Percentiles rank a stretch among this genome's conserved stretches.
Conservation (phyloP, 2,329 filamentous ascomycete species). For the Colletotrichum lindemuthianum region DNA sequence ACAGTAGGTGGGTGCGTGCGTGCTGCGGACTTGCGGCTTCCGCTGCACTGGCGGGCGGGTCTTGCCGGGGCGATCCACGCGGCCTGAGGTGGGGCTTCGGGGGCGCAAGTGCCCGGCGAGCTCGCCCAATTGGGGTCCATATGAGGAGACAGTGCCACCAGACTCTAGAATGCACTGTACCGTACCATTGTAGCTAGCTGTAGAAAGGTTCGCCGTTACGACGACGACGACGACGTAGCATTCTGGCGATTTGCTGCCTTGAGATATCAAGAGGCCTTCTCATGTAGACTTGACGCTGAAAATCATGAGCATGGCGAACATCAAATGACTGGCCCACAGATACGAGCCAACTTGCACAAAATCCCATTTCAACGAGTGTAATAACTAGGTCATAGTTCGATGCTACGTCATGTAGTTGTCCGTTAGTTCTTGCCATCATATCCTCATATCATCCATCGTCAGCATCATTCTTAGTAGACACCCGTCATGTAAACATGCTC, state of each 20-base stretch:
- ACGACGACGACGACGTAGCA: not conserved
- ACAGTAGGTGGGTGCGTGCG: no score
- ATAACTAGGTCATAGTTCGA: no score
- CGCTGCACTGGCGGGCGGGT: slow-evolving; percentile 4
- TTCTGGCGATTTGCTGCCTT: no score
- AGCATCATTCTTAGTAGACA: slow-evolving; percentile 35
- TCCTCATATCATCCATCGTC: not conserved
- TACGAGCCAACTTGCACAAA: no score
- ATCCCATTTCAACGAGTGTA: no score
- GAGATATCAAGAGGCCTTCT: not conserved
- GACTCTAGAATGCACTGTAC: not conserved
- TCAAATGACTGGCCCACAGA: no score
- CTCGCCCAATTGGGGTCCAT: slow-evolving; percentile 5
- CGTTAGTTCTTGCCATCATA: not conserved
- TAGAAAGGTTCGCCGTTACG: not conserved
- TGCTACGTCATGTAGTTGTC: not conserved
- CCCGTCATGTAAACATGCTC: slow-evolving; percentile 55
- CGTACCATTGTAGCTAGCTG: not conserved
- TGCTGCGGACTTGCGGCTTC: no score
- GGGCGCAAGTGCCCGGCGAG: slow-evolving; percentile 1
- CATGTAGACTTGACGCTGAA: no score
- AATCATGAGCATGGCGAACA: no score
- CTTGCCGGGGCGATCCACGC: slow-evolving; percentile 30
- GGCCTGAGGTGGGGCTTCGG: not conserved
- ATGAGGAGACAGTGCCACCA: not conserved